These are phyloP conservation scores for Escallonia herrerae DNA, from an alignment of 129 eudicot species.

Conservation along the genomic window DNA sequence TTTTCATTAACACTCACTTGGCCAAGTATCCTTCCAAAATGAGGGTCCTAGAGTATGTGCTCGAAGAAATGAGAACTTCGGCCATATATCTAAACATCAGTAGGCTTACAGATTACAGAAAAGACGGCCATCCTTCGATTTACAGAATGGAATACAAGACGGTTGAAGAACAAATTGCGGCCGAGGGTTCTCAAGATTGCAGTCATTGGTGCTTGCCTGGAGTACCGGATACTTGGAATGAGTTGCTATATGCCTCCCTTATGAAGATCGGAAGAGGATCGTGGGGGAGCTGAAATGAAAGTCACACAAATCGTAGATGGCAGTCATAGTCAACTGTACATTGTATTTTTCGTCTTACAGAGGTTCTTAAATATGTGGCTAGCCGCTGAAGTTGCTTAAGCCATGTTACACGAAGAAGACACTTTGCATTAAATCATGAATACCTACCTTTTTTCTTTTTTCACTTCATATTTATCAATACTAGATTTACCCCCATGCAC, in stretches of 20 bases:
- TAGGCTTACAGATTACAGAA: constrained; percentile 82
- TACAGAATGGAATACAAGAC: constrained; percentile 60
- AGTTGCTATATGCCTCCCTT: constrained; percentile 74
- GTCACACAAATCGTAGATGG: neutral
- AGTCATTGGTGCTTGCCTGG: constrained; percentile 99
- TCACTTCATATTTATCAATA: too few species aligned
- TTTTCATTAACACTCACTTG: constrained; percentile 47
- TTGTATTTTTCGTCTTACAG: too few species aligned
- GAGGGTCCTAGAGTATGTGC: constrained; percentile 61
- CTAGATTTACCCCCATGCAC: too few species aligned
- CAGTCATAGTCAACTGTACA: too few species aligned
- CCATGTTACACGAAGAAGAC: too few species aligned
- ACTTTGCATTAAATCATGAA: too few species aligned
- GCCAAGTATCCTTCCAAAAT: constrained; percentile 74
- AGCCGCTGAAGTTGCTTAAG: too few species aligned
- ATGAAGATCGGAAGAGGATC: constrained; percentile 48
- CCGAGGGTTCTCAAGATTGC: constrained; percentile 64
- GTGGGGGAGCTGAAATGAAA: constrained; percentile 28
- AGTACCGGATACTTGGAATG: constrained; percentile 95
- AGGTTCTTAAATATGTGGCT: too few species aligned
- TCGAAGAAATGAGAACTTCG: constrained; percentile 62
- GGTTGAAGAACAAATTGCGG: constrained; percentile 43
- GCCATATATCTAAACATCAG: constrained; percentile 69
- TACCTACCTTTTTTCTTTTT: too few species aligned
- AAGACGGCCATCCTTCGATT: constrained; percentile 86